Percentiles rank a stretch among this genome's conserved stretches.
Conservation (phyloP, 2,329 filamentous ascomycete species). For the Aspergillus fumigatus region DNA sequence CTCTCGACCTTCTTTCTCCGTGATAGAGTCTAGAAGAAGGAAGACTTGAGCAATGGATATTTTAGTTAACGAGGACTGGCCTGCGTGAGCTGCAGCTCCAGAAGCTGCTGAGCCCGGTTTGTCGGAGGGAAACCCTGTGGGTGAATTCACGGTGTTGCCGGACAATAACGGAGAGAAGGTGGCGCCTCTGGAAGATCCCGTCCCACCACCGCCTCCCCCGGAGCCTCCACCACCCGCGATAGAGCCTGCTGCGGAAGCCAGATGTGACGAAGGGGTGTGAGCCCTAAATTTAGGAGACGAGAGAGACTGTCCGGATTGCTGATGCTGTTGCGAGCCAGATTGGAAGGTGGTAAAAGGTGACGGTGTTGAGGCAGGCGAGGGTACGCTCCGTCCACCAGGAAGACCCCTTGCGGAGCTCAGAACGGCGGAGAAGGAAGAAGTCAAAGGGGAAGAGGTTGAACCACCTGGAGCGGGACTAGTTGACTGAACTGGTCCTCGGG, state of each 20-base stretch:
- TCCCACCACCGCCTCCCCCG: constrained; percentile 49
- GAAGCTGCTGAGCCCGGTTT: constrained; percentile 40
- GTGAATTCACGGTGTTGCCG: constrained; percentile 50
- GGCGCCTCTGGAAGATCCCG: constrained; percentile 53
- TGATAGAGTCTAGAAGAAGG: constrained; percentile 87
- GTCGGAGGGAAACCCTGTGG: constrained; percentile 49
- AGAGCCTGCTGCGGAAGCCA: constrained; percentile 53
- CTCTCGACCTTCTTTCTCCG: constrained; percentile 82
- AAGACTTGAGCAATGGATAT: constrained; percentile 95
- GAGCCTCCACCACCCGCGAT: constrained; percentile 48
- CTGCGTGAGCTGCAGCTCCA: constrained; percentile 41
- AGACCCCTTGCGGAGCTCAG: constrained; percentile 48
- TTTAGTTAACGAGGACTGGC: constrained; percentile 69
- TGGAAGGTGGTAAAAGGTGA: constrained; percentile 52
- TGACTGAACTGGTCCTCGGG: constrained; percentile 43
- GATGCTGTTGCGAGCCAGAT: constrained; percentile 51
- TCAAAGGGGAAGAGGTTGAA: constrained; percentile 48
- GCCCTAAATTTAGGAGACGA: constrained; percentile 53
- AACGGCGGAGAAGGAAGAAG: constrained; percentile 51
- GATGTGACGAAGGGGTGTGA: constrained; percentile 52
- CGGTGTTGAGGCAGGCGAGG: constrained; percentile 52
- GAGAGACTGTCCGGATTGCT: constrained; percentile 49
- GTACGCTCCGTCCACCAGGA: constrained; percentile 48
- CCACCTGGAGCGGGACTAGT: constrained; percentile 47
- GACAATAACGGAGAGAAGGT: constrained; percentile 58